Evolutionary conservation across 2,329 filamentous ascomycete species (phyloP).

Genomic region (Alternaria gansuensis): DNA sequence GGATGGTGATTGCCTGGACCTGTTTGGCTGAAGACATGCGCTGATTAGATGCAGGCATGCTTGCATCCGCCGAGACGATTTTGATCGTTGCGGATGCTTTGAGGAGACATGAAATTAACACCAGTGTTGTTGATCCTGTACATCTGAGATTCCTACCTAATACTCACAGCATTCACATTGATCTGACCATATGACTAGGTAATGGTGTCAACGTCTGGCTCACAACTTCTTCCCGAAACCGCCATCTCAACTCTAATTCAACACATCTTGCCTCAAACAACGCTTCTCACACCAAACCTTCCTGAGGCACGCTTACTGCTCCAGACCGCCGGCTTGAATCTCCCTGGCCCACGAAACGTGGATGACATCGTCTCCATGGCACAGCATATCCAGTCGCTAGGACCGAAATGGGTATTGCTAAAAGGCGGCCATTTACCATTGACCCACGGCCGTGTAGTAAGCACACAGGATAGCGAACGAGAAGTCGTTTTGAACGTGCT

Average conservation of each 20-base stretch:
- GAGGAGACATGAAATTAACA: conserved; percentile 64
- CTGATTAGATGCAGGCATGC: conserved; percentile 70
- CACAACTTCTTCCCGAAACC: conserved; percentile 70
- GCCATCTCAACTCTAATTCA: conserved; percentile 69
- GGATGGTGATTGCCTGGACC: conserved; percentile 13
- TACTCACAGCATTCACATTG: no score
- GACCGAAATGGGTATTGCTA: conserved; percentile 81
- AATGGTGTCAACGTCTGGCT: conserved; percentile 88
- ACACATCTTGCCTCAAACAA: conserved; percentile 71
- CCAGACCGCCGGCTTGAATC: conserved; percentile 58
- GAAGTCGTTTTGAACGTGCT: conserved; percentile 80
- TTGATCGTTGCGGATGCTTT: conserved; percentile 72
- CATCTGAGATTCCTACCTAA: conserved; percentile 23
- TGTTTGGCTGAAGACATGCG: not conserved
- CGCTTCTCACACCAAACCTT: conserved; percentile 78
- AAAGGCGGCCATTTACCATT: conserved; percentile 94
- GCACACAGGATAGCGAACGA: conserved; percentile 66
- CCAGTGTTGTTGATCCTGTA: conserved; percentile 79
- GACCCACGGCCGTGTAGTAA: conserved; percentile 67
- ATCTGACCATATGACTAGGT: conserved; percentile 62
- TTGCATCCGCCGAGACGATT: conserved; percentile 76
- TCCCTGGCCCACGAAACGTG: conserved; percentile 63
- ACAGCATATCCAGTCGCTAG: conserved; percentile 70
- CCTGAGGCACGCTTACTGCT: conserved; percentile 76
- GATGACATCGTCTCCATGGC: conserved; percentile 75